phyloP scores from a whole-genome alignment of 345 rosid species.

The Lepidium aucheri region DNA sequence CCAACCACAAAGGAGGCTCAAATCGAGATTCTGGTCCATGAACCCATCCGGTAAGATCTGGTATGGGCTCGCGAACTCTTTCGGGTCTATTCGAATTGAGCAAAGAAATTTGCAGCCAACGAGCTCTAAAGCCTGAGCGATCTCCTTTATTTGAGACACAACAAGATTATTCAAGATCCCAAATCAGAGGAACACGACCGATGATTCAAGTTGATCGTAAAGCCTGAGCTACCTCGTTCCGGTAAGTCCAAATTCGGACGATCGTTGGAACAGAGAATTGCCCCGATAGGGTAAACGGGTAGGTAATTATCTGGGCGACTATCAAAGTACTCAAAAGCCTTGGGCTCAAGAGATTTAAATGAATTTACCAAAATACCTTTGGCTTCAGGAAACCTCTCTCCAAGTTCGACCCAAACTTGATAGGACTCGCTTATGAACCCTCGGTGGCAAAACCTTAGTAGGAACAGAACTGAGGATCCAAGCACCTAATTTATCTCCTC shows the following conservation, averaged over 20 bases:
- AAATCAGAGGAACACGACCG: slow-evolving; percentile 46
- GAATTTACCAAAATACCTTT: slow-evolving; percentile 38
- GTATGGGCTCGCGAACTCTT: background rate
- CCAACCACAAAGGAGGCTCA: slow-evolving; percentile 26
- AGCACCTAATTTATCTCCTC: slow-evolving; percentile 9
- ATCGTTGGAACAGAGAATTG: slow-evolving; percentile 24
- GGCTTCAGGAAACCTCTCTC: slow-evolving; percentile 28
- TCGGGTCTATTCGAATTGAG: slow-evolving; percentile 18
- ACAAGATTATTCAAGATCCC: slow-evolving; percentile 33
- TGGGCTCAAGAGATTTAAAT: slow-evolving; percentile 27
- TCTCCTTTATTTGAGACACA: slow-evolving; percentile 30
- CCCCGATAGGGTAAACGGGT: slow-evolving; percentile 33
- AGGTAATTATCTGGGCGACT: slow-evolving; percentile 16
- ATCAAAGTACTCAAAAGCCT: slow-evolving; percentile 16
- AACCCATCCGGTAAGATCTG: slow-evolving; percentile 31
- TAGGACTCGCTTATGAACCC: slow-evolving; percentile 24
- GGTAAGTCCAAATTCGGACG: slow-evolving; percentile 12
- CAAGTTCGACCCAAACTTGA: slow-evolving; percentile 18
- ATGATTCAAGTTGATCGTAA: slow-evolving; percentile 33
- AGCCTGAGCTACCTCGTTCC: slow-evolving; percentile 34
- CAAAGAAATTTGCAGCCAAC: slow-evolving; percentile 28
- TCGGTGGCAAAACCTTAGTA: slow-evolving; percentile 24
- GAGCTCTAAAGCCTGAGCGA: slow-evolving; percentile 32
- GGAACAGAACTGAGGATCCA: slow-evolving; percentile 31
- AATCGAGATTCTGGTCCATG: background rate